Evolutionary conservation across 202 grass and related monocot species (phyloP).

Genomic region (Carex arenaria): DNA sequence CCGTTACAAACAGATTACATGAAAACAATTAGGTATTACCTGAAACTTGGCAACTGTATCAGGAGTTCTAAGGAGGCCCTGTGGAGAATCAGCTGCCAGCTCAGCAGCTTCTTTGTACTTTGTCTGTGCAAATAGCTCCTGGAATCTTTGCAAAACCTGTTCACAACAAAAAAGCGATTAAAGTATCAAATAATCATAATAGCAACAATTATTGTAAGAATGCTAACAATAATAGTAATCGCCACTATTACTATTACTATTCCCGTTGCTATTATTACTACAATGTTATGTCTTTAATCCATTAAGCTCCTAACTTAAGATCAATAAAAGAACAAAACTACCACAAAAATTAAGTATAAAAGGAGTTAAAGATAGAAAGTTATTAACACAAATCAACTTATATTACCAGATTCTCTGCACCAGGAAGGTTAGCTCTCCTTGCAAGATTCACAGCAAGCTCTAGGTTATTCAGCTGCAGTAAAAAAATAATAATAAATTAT

Average conservation of each 20-base stretch:
- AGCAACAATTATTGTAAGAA: background rate
- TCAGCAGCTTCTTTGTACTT: conserved; percentile 98
- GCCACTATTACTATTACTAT: background rate
- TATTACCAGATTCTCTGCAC: conserved; percentile 83
- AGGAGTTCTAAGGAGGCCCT: conserved; percentile 79
- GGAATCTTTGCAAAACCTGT: conserved; percentile 95
- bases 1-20: background rate
- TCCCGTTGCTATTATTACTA: background rate
- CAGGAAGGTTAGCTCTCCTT: conserved; percentile 94
- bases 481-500: conserved; percentile 20
- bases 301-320: background rate
- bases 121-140: conserved; percentile 85
- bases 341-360: background rate
- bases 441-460: conserved; percentile 97
- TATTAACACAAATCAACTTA: background rate
- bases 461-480: conserved; percentile 53
- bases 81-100: conserved; percentile 85
- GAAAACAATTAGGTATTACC: conserved; percentile 35
- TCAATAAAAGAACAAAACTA: background rate
- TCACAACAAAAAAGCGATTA: conserved; percentile 30
- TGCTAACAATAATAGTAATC: background rate
- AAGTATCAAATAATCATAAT: background rate
- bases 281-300: background rate
- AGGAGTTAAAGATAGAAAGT: background rate
- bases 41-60: conserved; percentile 96